Evolutionary conservation across 2,329 filamentous ascomycete species (phyloP), one percentile per base, ranked within the genome.

Genomic region (Ophiostoma perfectum): DNA sequence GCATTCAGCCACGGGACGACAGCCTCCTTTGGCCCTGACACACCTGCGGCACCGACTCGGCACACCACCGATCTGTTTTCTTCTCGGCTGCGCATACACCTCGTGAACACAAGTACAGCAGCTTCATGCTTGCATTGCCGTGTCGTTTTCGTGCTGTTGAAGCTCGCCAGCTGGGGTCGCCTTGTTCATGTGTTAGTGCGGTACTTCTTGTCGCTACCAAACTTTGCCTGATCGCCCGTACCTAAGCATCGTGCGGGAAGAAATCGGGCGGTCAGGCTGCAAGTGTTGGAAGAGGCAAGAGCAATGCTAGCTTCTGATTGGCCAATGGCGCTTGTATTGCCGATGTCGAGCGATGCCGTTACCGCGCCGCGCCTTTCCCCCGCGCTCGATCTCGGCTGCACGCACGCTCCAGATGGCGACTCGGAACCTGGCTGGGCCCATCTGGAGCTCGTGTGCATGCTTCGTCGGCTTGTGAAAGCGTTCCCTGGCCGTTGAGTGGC

Each of bases 111-210:
- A 27, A 55, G 18, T 27, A 27, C n/a, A 55, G 18, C 7, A 36
- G 1, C 7, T 55, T 55, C 5, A 4, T 16, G 11, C 55, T 38
- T 39, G 42, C 39, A 16, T 58, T 44, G 63, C 67, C 67, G 63
- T 68, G 44, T n/a, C 45, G 67, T 69, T 69, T 66, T 69, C 67
- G 58, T 64, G 58, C 47, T 66, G 16, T 39, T 44, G 18, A 66
- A 44, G 49, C 49, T 66, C 65, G 49, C 55, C 42, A 45, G 42
- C 11, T 66, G 44, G n/a, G 49, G n/a, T 18, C 38, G 39, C 38
- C 14, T 1, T 27, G 27, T 60, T 47, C 7, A n/a, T 4, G 44
- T 39, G 44, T 55, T 66, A 69, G 67, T 65, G 41, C 16, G 60
- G 60, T 66, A 69, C 67, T n/a, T 66, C 8, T n/a, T 6, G 3